These are phyloP conservation scores for Thraustotheca clavata DNA, from an alignment of 352 stramenopile genomes.

Conservation along the genomic window DNA sequence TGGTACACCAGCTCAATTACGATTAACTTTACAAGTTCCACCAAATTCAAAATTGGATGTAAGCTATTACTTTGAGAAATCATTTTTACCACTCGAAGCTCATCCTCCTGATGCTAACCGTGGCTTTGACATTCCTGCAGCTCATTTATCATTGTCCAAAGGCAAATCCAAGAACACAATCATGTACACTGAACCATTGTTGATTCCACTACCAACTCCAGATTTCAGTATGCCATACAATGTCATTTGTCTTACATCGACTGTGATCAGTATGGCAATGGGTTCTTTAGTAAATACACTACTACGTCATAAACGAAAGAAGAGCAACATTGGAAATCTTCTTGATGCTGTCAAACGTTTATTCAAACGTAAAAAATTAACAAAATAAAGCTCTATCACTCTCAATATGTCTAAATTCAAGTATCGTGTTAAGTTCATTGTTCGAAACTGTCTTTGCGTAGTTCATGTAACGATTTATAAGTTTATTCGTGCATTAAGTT, in stretches of 20 bases:
- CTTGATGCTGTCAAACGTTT: neutral
- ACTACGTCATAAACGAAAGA: conserved; percentile 31
- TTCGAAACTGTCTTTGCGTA: too few relatives aligned
- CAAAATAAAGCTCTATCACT: too few relatives aligned
- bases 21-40: conserved; percentile 40
- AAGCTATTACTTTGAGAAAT: conserved; percentile 72
- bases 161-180: conserved; percentile 21
- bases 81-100: conserved; percentile 69
- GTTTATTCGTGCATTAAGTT: too few relatives aligned
- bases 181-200: conserved; percentile 70
- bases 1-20: conserved; percentile 46
- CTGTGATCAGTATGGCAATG: conserved; percentile 79
- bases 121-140: conserved; percentile 55
- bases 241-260: conserved; percentile 85
- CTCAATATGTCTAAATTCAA: too few relatives aligned
- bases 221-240: conserved; percentile 90
- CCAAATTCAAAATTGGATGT: conserved; percentile 34
- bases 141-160: conserved; percentile 16
- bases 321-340: conserved; percentile 1
- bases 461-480: too few relatives aligned
- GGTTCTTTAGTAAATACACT: conserved; percentile 79
- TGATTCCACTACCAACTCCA: conserved; percentile 71
- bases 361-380: too few relatives aligned
- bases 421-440: too few relatives aligned
- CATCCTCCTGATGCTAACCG: conserved; percentile 81